Conservation (phyloP, 768 basidiomycete genomes). For the Leccinum arenicola region DNA sequence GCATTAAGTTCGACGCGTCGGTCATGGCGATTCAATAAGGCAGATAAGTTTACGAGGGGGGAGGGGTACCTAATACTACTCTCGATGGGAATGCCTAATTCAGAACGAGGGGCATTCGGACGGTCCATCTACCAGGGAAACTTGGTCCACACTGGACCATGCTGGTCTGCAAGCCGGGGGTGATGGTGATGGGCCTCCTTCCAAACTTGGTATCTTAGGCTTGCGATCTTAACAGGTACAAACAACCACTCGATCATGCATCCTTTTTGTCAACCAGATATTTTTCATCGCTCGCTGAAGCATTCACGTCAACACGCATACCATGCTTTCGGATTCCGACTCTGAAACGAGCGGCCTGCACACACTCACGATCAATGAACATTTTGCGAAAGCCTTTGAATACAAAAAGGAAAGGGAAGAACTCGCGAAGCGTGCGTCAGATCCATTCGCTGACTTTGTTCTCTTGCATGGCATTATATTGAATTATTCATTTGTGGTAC, state of each 20-base stretch:
- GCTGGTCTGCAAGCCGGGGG: no score
- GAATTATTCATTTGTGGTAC: background rate
- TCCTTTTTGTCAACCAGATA: background rate
- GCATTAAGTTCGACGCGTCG: no score
- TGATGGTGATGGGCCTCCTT: no score
- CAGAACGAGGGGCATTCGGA: no score
- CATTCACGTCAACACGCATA: background rate
- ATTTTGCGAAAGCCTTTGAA: conserved; percentile 80
- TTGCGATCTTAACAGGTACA: conserved; percentile 19
- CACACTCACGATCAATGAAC: conserved; percentile 66
- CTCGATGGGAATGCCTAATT: background rate
- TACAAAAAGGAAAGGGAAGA: conserved; percentile 85
- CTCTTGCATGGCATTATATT: background rate
- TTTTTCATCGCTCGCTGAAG: background rate
- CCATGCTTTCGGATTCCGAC: conserved; percentile 52
- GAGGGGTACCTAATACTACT: background rate
- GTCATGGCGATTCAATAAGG: no score
- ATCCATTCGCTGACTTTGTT: background rate
- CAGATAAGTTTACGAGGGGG: no score
- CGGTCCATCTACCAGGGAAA: no score
- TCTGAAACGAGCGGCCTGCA: conserved; percentile 42
- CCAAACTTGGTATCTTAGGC: background rate
- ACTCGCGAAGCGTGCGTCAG: conserved; percentile 63
- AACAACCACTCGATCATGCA: conserved; percentile 4
- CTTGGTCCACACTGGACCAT: no score